Percentiles rank a stretch among this genome's conserved stretches.
Evolutionary conservation across 495 filamentous ascomycete species (phyloP).

Genomic region (Talaromyces ruber): DNA sequence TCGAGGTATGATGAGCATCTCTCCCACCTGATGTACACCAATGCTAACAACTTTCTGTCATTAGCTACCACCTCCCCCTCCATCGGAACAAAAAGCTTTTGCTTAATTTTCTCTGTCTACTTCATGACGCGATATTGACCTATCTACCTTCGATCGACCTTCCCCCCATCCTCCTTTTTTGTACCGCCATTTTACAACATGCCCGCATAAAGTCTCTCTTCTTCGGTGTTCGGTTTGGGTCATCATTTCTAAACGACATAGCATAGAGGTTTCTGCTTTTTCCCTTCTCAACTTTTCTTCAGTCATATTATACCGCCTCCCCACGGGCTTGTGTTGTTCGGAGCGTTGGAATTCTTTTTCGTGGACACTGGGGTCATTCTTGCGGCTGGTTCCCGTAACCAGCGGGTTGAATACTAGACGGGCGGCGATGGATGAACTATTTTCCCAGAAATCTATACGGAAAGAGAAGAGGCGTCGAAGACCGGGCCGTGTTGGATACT

Average conservation of each 20-base stretch:
- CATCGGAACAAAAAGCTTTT: slow-evolving; percentile 31
- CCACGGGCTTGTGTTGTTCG: background rate
- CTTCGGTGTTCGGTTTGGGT: slow-evolving; percentile 37
- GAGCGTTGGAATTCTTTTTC: background rate
- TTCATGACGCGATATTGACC: slow-evolving; percentile 1
- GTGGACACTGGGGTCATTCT: background rate
- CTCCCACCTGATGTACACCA: background rate
- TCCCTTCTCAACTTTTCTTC: background rate
- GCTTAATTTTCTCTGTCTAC: slow-evolving; percentile 8
- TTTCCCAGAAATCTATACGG: background rate
- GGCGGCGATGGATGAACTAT: background rate
- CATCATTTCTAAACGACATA: slow-evolving; percentile 31
- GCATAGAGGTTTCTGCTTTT: slow-evolving; percentile 31
- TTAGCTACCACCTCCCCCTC: slow-evolving; percentile 37
- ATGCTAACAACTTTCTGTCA: slow-evolving; percentile 5
- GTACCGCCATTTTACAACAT: slow-evolving; percentile 14
- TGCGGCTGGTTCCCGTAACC: background rate
- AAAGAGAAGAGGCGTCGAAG: background rate
- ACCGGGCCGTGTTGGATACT: background rate
- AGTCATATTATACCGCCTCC: background rate
- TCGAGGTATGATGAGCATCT: slow-evolving; percentile 51
- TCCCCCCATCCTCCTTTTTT: slow-evolving; percentile 9
- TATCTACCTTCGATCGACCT: slow-evolving; percentile 3
- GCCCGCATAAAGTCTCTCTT: slow-evolving; percentile 32
- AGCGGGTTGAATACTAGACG: background rate